These are phyloP conservation scores for Dothistroma pini DNA, from an alignment of 2,329 filamentous ascomycete species.

Conservation along the genomic window DNA sequence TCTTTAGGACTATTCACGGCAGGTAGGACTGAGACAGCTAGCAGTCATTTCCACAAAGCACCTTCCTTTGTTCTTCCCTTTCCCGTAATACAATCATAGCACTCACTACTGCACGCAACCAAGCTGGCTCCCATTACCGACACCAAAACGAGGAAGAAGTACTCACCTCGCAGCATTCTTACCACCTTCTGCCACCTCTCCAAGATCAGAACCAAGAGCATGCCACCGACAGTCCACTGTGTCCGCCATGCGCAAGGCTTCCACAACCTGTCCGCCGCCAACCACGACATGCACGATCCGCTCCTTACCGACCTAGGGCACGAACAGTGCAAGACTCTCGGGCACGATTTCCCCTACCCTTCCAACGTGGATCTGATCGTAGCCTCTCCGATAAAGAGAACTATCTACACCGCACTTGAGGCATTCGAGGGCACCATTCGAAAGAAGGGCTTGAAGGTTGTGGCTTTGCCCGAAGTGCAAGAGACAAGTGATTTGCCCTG, in stretches of 20 bases:
- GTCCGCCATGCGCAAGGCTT: slow-evolving; percentile 71
- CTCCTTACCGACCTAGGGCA: slow-evolving; percentile 71
- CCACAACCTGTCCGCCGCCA: slow-evolving; percentile 71
- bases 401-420: slow-evolving; percentile 71
- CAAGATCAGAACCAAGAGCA: slow-evolving; percentile 11
- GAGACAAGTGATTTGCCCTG: slow-evolving; percentile 72
- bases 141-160: neutral
- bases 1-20: neutral
- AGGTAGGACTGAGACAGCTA: neutral
- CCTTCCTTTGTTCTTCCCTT: neutral
- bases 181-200: neutral
- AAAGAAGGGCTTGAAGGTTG: slow-evolving; percentile 48
- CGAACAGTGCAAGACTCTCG: slow-evolving; percentile 66
- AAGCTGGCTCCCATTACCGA: neutral
- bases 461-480: slow-evolving; percentile 71
- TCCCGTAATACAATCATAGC: neutral
- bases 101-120: neutral
- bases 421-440: slow-evolving; percentile 60
- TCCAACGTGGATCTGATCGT: slow-evolving; percentile 65
- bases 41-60: neutral
- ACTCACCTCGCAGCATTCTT: neutral
- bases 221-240: slow-evolving; percentile 53
- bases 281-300: slow-evolving; percentile 73
- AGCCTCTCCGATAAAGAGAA: slow-evolving; percentile 75
- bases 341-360: slow-evolving; percentile 61